These are phyloP conservation scores for Leptographium procerum DNA, from an alignment of 2,329 filamentous ascomycete species.

Conservation along the genomic window DNA sequence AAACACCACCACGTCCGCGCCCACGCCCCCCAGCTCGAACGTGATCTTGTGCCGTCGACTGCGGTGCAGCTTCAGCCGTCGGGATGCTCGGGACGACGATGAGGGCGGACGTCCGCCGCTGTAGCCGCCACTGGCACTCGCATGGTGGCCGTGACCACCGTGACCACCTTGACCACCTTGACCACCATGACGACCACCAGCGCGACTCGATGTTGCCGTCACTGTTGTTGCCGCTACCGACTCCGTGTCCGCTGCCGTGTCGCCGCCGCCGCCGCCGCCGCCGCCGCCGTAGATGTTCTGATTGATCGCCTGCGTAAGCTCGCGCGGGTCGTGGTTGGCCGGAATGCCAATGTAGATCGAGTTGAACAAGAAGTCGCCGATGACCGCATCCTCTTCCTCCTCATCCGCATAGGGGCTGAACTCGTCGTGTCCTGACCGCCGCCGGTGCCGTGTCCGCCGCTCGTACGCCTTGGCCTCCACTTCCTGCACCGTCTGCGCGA, in stretches of 20 bases:
- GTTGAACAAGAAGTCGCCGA: slow-evolving; percentile 95
- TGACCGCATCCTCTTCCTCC: slow-evolving; percentile 73
- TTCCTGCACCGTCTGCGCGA: slow-evolving; percentile 77
- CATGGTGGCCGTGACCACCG: neutral
- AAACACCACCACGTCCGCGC: slow-evolving; percentile 71
- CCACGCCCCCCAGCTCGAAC: slow-evolving; percentile 79
- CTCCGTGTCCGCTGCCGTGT: slow-evolving; percentile 77
- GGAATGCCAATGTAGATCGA: slow-evolving; percentile 96
- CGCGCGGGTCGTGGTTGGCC: slow-evolving; percentile 70
- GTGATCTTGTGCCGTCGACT: slow-evolving; percentile 92
- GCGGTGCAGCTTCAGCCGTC: slow-evolving; percentile 64
- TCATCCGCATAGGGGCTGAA: slow-evolving; percentile 33
- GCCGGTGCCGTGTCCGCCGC: slow-evolving; percentile 47
- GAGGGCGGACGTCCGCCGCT: neutral
- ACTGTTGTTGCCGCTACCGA: slow-evolving; percentile 57
- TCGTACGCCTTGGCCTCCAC: slow-evolving; percentile 77
- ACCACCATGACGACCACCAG: slow-evolving; percentile 25
- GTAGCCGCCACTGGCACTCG: neutral
- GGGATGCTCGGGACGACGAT: slow-evolving; percentile 25
- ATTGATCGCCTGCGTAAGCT: slow-evolving; percentile 76
- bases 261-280: slow-evolving; percentile 24
- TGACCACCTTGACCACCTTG: slow-evolving; percentile 20
- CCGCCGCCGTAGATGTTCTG: slow-evolving; percentile 54
- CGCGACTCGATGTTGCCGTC: slow-evolving; percentile 41
- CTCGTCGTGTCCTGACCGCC: slow-evolving; percentile 39